A percentile compares a stretch with the other conserved stretches of the same genome.
phyloP scores from a whole-genome alignment of 2,329 filamentous ascomycete species.

The Helminthosporium solani region DNA sequence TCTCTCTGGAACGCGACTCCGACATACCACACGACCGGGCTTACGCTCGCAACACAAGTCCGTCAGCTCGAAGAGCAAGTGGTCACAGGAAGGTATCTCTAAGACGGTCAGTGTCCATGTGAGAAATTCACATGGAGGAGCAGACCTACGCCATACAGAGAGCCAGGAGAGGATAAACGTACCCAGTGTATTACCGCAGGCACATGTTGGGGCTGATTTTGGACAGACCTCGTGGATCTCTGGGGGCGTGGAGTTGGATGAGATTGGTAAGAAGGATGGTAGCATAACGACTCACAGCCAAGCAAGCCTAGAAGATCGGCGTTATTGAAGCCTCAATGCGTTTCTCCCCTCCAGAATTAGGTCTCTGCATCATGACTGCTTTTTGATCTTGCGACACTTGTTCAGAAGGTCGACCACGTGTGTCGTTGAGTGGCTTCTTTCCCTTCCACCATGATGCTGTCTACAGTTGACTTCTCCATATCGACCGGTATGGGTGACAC shows the following conservation, averaged over 20 bases:
- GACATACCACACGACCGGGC: conserved; percentile 2
- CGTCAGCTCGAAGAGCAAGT: background rate
- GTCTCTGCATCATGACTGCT: too few relatives aligned
- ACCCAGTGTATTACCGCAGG: background rate
- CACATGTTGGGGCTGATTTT: background rate
- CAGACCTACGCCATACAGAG: conserved; percentile 2
- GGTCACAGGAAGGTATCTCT: conserved; percentile 4
- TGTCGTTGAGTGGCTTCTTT: background rate
- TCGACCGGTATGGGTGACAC: background rate
- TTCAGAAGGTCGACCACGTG: background rate
- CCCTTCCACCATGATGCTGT: background rate
- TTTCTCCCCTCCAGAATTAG: background rate
- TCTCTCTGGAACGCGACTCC: conserved; percentile 1
- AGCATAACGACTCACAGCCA: conserved; percentile 3
- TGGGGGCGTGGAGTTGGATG: conserved; percentile 1
- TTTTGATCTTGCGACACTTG: background rate
- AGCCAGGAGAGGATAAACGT: conserved; percentile 11
- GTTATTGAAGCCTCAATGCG: background rate
- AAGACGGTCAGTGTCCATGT: conserved; percentile 10
- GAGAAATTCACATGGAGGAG: background rate
- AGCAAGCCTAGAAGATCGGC: conserved; percentile 2
- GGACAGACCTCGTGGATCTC: conserved; percentile 1
- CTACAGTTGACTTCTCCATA: background rate
- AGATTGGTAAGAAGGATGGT: background rate
- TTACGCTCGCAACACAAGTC: conserved; percentile 5